Evolutionary conservation across 768 basidiomycete genomes (phyloP).

Genomic region (Agrocybe pediades): DNA sequence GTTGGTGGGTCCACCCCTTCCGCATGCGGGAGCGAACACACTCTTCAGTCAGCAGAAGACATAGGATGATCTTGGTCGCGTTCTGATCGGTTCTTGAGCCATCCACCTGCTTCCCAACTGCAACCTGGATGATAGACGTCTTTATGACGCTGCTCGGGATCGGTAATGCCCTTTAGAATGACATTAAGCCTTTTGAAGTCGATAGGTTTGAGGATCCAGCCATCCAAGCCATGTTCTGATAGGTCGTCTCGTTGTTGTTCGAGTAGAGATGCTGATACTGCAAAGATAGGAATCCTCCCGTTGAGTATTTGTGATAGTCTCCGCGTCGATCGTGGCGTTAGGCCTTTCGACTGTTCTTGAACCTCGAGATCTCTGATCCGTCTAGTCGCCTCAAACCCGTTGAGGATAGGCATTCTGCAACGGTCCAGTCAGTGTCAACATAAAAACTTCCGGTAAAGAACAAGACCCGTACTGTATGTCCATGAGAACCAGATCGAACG

Average conservation of each 20-base stretch:
- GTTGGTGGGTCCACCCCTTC: no score
- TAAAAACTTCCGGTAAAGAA: neutral
- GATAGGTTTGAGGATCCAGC: slow-evolving; percentile 85
- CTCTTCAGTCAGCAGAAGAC: no score
- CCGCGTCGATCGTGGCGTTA: slow-evolving; percentile 1
- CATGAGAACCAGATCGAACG: slow-evolving; percentile 80
- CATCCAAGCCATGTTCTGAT: slow-evolving; percentile 62
- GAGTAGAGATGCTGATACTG: slow-evolving; percentile 73
- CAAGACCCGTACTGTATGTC: slow-evolving; percentile 66
- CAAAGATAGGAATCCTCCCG: slow-evolving; percentile 77
- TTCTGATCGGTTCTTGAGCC: slow-evolving; percentile 36
- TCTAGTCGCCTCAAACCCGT: slow-evolving; percentile 70
- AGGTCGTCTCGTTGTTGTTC: slow-evolving; percentile 60
- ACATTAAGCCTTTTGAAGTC: slow-evolving; percentile 67
- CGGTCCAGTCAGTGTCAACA: neutral
- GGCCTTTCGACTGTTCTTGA: neutral
- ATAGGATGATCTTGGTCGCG: no score
- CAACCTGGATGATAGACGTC: slow-evolving; percentile 55
- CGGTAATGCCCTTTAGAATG: slow-evolving; percentile 61
- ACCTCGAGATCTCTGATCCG: slow-evolving; percentile 66
- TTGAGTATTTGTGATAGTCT: slow-evolving; percentile 52
- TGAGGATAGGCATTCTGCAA: slow-evolving; percentile 75
- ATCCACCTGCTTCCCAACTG: slow-evolving; percentile 67
- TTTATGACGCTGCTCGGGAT: slow-evolving; percentile 46
- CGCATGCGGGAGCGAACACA: no score